phyloP scores from a whole-genome alignment of 805 yeast genomes.

The Hanseniaspora guilliermondii region DNA sequence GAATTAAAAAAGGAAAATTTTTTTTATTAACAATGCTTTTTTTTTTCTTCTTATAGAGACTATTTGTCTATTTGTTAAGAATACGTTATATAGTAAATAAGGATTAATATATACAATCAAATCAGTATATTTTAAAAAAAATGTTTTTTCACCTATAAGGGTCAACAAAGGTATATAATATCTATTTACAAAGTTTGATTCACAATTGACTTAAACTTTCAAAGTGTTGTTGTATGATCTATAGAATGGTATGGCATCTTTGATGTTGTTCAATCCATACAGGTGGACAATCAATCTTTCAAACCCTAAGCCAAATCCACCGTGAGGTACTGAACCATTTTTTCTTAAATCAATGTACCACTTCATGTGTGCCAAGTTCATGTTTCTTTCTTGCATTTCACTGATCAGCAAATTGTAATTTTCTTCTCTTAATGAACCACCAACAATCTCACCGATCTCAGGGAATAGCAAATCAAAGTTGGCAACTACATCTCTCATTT shows the following conservation, averaged over 20 bases:
- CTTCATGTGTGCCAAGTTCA: conserved; percentile 44
- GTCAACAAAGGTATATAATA: too few relatives aligned
- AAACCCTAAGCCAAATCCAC: conserved; percentile 94
- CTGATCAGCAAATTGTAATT: conserved; percentile 33
- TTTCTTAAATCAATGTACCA: conserved; percentile 73
- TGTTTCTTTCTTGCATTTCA: conserved; percentile 41
- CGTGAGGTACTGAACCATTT: conserved; percentile 82
- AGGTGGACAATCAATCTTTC: conserved; percentile 71
- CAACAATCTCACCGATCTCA: conserved; percentile 83
- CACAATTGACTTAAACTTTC: conserved; percentile 1
- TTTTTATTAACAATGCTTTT: neutral
- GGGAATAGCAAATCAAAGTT: conserved; percentile 87
- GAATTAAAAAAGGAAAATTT: neutral
- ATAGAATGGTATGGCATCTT: conserved; percentile 81
- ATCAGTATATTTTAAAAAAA: neutral
- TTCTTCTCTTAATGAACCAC: conserved; percentile 89
- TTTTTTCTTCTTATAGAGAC: too few relatives aligned
- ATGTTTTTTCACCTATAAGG: neutral
- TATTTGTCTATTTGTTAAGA: too few relatives aligned
- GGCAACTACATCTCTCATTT: conserved; percentile 46
- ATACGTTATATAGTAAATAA: neutral
- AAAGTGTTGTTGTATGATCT: conserved; percentile 47
- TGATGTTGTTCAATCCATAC: conserved; percentile 53
- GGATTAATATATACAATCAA: neutral
- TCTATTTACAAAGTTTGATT: neutral